Evolutionary conservation across 192 early-diverging fungal species (phyloP).

Genomic region (Blastocladiella britannica): DNA sequence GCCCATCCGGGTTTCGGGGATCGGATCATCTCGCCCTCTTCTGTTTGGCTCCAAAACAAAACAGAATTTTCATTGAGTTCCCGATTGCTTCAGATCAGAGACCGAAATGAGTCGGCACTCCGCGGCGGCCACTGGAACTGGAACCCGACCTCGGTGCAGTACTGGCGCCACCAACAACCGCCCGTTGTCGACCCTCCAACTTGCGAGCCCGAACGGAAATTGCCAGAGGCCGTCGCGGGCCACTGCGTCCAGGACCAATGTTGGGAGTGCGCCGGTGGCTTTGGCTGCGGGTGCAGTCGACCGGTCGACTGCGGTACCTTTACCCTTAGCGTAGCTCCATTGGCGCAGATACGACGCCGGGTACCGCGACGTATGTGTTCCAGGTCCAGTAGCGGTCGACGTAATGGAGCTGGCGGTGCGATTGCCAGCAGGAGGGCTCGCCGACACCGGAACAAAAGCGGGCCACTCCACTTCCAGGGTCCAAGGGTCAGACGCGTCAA

Average conservation of each 20-base stretch:
- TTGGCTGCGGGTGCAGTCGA: background rate
- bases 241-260: background rate
- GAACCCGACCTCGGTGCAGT: no score
- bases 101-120: no score
- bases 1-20: no score
- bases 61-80: no score
- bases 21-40: no score
- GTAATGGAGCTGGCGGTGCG: background rate
- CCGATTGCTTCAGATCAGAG: no score
- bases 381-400: no score
- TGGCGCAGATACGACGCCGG: background rate
- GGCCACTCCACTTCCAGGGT: background rate
- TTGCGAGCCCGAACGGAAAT: background rate
- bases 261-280: background rate
- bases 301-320: no score
- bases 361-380: background rate
- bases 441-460: background rate
- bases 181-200: background rate
- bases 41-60: no score
- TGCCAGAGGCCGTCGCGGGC: background rate
- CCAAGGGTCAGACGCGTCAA: background rate
- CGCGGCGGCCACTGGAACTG: no score
- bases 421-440: background rate
- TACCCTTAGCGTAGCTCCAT: background rate
- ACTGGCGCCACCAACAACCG: background rate